Percentiles rank a stretch among this genome's conserved stretches.
phyloP scores from a whole-genome alignment of 2,329 filamentous ascomycete genomes.

The Aotearoamyces nothofagi region DNA sequence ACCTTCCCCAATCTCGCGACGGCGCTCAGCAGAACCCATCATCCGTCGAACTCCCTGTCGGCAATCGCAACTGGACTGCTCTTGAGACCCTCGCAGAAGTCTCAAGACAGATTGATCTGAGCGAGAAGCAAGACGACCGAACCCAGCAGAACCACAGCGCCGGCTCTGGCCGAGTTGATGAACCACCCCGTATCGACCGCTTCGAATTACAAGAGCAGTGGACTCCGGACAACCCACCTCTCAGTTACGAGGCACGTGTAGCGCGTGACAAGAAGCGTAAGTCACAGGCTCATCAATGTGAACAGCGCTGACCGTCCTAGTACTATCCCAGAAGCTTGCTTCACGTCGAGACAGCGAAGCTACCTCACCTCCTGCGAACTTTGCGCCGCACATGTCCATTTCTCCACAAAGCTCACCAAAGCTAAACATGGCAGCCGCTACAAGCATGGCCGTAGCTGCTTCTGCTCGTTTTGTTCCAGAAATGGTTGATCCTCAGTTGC shows the following conservation, averaged over 20 bases:
- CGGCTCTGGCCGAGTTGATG: conserved; percentile 9
- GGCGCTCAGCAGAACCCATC: conserved; percentile 25
- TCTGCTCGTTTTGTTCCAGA: conserved; percentile 13
- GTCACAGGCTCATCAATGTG: conserved; percentile 10
- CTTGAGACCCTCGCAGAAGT: conserved; percentile 81
- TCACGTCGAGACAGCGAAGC: conserved; percentile 9
- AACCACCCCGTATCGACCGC: conserved; percentile 11
- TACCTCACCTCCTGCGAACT: conserved; percentile 6
- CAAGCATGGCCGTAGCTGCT: conserved; percentile 12
- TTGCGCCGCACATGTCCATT: conserved; percentile 5
- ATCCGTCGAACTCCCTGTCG: conserved; percentile 25
- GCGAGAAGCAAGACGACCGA: conserved; percentile 40
- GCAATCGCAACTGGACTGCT: conserved; percentile 55
- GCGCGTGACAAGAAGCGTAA: conserved; percentile 24
- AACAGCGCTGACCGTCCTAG: conserved; percentile 12
- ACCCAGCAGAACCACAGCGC: conserved; percentile 29
- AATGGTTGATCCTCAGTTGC: conserved; percentile 20
- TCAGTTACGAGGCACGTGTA: conserved; percentile 28
- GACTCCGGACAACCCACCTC: conserved; percentile 38
- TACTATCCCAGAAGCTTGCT: conserved; percentile 6
- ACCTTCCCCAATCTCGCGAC: conserved; percentile 24
- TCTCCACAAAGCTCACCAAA: conserved; percentile 15
- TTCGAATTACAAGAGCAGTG: conserved; percentile 45
- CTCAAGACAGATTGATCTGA: conserved; percentile 61
- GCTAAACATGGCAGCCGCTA: conserved; percentile 14